Percentiles rank a stretch among this genome's conserved stretches.
These are phyloP conservation scores for Biscogniauxia mediterranea DNA, from an alignment of 2,329 filamentous ascomycete genomes.

Conservation along the genomic window DNA sequence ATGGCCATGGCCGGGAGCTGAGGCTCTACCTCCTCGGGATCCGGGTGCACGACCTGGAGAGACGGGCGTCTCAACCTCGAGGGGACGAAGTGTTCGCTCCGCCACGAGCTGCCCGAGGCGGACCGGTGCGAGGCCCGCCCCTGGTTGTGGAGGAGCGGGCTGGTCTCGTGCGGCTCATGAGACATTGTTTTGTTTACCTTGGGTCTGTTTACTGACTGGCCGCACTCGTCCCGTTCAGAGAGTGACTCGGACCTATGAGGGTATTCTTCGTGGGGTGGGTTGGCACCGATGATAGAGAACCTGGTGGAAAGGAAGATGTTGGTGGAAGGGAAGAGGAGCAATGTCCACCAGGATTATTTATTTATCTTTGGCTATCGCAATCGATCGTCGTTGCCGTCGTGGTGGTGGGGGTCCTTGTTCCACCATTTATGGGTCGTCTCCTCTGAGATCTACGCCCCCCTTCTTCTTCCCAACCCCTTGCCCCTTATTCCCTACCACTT, in stretches of 20 bases:
- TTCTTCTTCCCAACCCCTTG: neutral
- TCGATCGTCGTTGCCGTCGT: neutral
- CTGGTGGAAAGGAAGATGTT: neutral
- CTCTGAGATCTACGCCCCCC: neutral
- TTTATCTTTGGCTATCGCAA: neutral
- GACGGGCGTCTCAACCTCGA: neutral
- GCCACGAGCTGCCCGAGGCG: neutral
- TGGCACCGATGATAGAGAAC: too few relatives aligned
- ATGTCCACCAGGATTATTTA: neutral
- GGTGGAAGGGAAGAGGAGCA: neutral
- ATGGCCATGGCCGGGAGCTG: constrained; percentile 4
- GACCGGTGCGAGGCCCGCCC: neutral
- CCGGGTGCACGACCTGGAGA: constrained; percentile 3
- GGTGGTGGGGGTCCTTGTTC: neutral
- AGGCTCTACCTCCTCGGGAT: constrained; percentile 2
- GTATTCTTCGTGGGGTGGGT: neutral
- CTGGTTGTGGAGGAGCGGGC: neutral
- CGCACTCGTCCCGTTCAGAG: too few relatives aligned
- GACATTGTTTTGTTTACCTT: neutral
- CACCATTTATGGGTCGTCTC: neutral
- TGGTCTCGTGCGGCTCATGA: neutral
- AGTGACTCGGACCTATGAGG: neutral
- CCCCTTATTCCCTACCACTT: too few relatives aligned
- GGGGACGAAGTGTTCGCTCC: neutral
- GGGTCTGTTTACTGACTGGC: too few relatives aligned